Base-by-base conservation (phyloP, 2,329 filamentous ascomycete species). In the Curvularia verruculosa region DNA sequence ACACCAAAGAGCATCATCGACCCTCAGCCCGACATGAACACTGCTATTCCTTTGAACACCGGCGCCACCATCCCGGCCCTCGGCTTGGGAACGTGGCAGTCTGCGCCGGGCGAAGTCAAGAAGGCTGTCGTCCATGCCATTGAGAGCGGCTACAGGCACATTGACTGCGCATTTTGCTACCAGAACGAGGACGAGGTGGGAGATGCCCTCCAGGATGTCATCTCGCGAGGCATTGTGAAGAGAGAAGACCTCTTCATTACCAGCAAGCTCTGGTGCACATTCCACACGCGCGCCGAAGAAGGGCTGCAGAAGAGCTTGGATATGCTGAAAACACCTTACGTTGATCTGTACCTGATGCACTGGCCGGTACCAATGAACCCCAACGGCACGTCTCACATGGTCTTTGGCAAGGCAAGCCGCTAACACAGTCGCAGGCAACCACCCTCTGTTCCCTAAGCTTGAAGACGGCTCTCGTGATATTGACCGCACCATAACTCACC, bases 141-240 rank as follows among this genome's bases (percentile, higher is more conserved):
- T 59, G 79, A 80, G 67, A 65, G 65, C n/a, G 81, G 81, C 18
- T 83, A 82, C 73, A 74, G 76, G 45, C 81, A 83, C 69, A 83
- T 92, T 66, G 89, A 92, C 78, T 85, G 86, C 64, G 88, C 89
- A 5, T 91, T 89, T 80, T 89, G 87, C 78, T 92, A 92, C 77
- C 87, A 83, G 66, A 93, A 96, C 75, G 92, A 96, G 78, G 84
- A 89, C 46, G 90, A 94, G 75, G 91, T 96, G 15, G 92, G 92
- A 61, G 80, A 87, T 72, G 92, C 89, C 9, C 83, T 96, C 52
- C 85, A 87, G 72, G 87, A 90, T 54, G 91, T 89, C 28, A 86
- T 94, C 69, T 82, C 80, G 24, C 79, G 85, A 5, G 90, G 90
- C 23, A 81, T 85, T 59, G 80, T 90, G 67, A 89, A 88, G 83